Conservation (phyloP, 2,329 filamentous ascomycete genomes). For the Chaetomium olivaceum region DNA sequence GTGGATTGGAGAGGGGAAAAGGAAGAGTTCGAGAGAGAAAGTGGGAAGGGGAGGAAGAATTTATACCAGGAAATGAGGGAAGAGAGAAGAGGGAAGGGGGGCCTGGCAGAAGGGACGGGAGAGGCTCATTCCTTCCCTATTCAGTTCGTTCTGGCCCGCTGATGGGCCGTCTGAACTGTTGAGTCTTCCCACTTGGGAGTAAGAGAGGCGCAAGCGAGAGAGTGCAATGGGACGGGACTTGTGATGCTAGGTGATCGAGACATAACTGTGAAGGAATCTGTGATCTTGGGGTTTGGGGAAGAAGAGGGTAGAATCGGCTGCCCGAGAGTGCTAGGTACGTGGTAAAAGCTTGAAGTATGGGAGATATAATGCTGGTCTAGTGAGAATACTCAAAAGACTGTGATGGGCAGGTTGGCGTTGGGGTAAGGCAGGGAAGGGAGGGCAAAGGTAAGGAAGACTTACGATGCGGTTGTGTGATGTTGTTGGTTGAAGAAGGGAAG, state of each 20-base stretch:
- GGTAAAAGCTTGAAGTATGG: too few species aligned
- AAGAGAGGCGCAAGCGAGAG: neutral
- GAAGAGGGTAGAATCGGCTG: neutral
- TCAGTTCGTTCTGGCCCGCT: neutral
- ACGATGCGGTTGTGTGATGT: neutral
- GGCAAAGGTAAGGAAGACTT: too few species aligned
- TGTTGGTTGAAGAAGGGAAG: neutral
- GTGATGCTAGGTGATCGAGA: neutral
- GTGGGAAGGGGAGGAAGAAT: neutral
- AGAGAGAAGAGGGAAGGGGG: neutral
- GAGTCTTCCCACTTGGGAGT: neutral
- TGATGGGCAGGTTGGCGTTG: too few species aligned
- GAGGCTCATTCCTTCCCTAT: neutral
- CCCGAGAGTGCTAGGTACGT: too few species aligned
- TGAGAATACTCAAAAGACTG: too few species aligned
- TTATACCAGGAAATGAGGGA: neutral
- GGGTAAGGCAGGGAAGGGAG: too few species aligned
- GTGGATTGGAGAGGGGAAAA: neutral
- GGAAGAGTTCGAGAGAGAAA: neutral
- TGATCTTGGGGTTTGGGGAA: neutral
- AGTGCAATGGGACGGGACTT: neutral
- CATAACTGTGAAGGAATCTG: neutral
- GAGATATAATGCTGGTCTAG: too few species aligned
- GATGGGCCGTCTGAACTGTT: neutral
- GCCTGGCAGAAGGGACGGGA: too few species aligned